These are phyloP conservation scores for Puccinellia tenuiflora DNA, from an alignment of 176 grass and related monocot species.

Conservation along the genomic window DNA sequence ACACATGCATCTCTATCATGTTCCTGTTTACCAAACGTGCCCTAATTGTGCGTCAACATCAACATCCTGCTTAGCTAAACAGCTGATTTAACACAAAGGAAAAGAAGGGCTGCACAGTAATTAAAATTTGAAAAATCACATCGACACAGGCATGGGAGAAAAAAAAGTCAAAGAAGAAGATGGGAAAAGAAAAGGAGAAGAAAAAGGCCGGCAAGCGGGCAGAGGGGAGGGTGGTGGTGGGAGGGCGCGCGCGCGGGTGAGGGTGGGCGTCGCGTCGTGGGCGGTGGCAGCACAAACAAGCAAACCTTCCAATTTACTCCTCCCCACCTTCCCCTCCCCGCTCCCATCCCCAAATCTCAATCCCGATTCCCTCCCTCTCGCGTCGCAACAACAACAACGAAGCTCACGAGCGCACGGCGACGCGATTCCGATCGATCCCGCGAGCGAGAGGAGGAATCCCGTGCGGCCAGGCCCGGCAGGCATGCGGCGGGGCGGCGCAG, in stretches of 20 bases:
- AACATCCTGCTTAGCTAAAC: background rate
- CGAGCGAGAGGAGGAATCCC: background rate
- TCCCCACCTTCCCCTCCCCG: slow-evolving; percentile 13
- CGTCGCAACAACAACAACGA: background rate
- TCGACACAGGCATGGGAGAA: background rate
- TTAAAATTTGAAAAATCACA: background rate
- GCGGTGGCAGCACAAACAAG: slow-evolving; percentile 42
- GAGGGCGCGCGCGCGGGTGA: slow-evolving; percentile 15
- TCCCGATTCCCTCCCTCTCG: background rate
- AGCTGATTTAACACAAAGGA: too few species aligned
- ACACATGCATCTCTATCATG: too few species aligned
- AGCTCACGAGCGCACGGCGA: background rate
- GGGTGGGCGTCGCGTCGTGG: slow-evolving; percentile 17
- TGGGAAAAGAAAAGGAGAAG: background rate
- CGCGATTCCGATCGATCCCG: background rate
- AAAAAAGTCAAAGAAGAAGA: background rate
- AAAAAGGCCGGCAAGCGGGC: too few species aligned
- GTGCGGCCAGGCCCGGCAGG: background rate
- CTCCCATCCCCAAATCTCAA: background rate
- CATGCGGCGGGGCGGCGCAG: slow-evolving; percentile 37
- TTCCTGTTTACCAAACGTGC: too few species aligned
- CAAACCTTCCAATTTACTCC: slow-evolving; percentile 43
- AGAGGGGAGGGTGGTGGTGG: background rate
- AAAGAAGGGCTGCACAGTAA: background rate
- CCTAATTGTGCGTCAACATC: background rate